Evolutionary conservation across 148 eudicot genomes (phyloP), one percentile per base, ranked within the genome.

Genomic region (Linanthus parryae): DNA sequence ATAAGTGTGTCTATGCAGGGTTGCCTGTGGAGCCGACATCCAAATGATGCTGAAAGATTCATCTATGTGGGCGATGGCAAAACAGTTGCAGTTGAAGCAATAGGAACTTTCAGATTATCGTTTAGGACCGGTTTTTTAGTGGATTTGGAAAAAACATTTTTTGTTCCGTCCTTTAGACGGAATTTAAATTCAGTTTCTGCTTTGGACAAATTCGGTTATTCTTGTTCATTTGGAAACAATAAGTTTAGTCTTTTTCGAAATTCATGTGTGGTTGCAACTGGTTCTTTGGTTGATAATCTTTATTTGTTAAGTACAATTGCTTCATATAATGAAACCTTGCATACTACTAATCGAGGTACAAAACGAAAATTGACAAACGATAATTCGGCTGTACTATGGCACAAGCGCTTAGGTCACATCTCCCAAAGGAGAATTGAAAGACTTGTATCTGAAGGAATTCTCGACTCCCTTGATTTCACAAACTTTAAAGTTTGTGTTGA

Each of bases 1-100:
- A n/a, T n/a, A n/a, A n/a, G n/a, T n/a, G n/a, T n/a, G n/a, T n/a
- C 55, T 50, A 27, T 50, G 36, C 18, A 50, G 55, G 55, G 55
- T 50, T 50, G 8, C 38, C 38, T 31, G 55, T 22, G 38, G 11
- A 22, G 12, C 4, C 55, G 38, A 50, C 3, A 16, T 18, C 19
- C 45, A 42, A 42, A 4, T 42, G 45, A 42, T 42, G 45, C 21
- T 42, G 45, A 42, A 42, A 42, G 45, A 42, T 17, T 42, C n/a
- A n/a, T n/a, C n/a, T n/a, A n/a, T n/a, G n/a, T n/a, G n/a, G n/a
- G n/a, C n/a, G n/a, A n/a, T n/a, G 45, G 45, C 45, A 42, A 42
- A 4, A 11, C 19, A 15, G 45, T 42, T 14, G 19, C 11, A 42
- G 45, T 42, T 14, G 21, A 42, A 16, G 45, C 45, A 15, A 42